Conservation (phyloP, 164 flowering plant species). For the Tetrastigma voinierianum region DNA sequence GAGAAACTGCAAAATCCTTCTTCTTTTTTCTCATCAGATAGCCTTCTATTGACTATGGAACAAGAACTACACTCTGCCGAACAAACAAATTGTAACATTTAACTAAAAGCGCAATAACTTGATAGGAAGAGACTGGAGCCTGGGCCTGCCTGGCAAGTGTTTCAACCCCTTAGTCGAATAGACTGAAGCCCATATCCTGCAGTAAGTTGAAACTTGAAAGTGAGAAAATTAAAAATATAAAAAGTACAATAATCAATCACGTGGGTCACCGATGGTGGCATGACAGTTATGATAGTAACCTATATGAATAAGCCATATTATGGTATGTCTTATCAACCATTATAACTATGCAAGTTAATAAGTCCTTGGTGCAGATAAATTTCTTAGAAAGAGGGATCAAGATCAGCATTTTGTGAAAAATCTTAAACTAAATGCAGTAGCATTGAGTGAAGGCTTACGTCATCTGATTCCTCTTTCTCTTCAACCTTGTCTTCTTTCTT, state of each 20-base stretch:
- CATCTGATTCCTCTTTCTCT: slow-evolving; percentile 30
- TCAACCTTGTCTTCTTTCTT: slow-evolving; percentile 29
- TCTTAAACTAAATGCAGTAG: too few relatives aligned
- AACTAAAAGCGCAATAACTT: neutral
- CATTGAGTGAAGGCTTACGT: slow-evolving; percentile 12
- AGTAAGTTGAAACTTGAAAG: slow-evolving; percentile 1
- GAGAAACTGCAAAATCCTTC: neutral
- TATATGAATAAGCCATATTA: too few relatives aligned
- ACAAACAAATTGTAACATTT: neutral
- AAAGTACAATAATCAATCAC: too few relatives aligned
- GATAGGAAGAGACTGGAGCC: neutral
- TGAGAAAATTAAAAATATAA: neutral
- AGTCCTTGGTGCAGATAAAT: too few relatives aligned
- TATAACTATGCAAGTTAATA: too few relatives aligned
- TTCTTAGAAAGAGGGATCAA: too few relatives aligned
- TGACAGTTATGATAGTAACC: too few relatives aligned
- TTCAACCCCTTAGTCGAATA: slow-evolving; percentile 35
- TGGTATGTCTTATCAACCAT: too few relatives aligned
- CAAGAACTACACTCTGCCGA: neutral
- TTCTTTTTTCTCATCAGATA: neutral
- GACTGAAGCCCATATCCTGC: slow-evolving; percentile 57
- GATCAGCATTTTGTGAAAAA: too few relatives aligned
- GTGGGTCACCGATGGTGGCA: too few relatives aligned
- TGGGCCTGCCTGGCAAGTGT: neutral
- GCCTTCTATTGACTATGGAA: neutral